phyloP scores from a whole-genome alignment of 75 land plant species.

The Pinus taeda region DNA sequence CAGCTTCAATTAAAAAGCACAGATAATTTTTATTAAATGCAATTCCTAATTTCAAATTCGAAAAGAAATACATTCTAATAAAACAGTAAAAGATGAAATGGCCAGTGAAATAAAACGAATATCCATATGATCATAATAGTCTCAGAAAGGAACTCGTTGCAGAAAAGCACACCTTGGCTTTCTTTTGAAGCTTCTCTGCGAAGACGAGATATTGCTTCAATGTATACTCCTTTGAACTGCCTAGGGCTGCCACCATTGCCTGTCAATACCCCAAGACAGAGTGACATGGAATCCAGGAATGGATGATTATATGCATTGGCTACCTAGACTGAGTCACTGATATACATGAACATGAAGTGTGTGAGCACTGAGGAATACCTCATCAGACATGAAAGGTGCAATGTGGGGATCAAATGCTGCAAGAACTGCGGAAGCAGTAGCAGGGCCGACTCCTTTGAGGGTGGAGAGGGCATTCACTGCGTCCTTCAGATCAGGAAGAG shows the following conservation, averaged over 20 bases:
- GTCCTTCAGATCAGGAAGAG: conserved; percentile 68
- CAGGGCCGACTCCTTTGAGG: conserved; percentile 88
- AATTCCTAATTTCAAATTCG: conserved; percentile 1
- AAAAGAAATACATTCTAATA: too few relatives aligned
- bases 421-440: conserved; percentile 87
- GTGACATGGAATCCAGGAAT: neutral
- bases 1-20: neutral
- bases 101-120: neutral
- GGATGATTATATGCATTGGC: neutral
- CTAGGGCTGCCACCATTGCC: conserved; percentile 83
- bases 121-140: neutral
- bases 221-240: conserved; percentile 71
- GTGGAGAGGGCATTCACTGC: conserved; percentile 59
- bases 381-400: conserved; percentile 94
- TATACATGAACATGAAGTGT: neutral
- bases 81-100: neutral
- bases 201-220: conserved; percentile 67
- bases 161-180: conserved; percentile 63
- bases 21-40: neutral
- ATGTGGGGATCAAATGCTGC: conserved; percentile 73
- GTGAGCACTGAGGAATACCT: conserved; percentile 29
- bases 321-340: too few relatives aligned
- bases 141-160: neutral
- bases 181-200: conserved; percentile 61
- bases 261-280: conserved; percentile 12